These are phyloP conservation scores for Penicillium cataractarum DNA, from an alignment of 495 filamentous ascomycete species.

Conservation along the genomic window DNA sequence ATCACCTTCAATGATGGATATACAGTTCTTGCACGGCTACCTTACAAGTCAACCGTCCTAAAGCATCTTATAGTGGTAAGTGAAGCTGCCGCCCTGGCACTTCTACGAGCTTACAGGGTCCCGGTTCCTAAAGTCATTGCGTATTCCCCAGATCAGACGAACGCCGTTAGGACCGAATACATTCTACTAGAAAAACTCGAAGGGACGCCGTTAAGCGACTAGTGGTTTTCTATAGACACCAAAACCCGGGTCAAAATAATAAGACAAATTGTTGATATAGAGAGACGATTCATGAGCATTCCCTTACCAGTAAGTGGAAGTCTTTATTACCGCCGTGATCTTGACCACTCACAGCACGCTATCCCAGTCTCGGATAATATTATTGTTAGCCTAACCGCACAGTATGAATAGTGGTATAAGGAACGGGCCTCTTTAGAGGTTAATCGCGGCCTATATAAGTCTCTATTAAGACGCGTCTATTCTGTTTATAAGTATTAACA, in stretches of 20 bases:
- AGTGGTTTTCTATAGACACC: constrained; percentile 32
- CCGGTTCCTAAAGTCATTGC: constrained; percentile 32
- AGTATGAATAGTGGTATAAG: constrained; percentile 36
- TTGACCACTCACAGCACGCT: constrained; percentile 15
- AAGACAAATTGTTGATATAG: constrained; percentile 36
- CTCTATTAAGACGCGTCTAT: neutral
- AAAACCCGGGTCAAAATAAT: constrained; percentile 37
- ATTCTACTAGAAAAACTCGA: constrained; percentile 31
- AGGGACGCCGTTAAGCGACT: constrained; percentile 25
- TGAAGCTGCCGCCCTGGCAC: constrained; percentile 42
- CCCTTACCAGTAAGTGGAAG: constrained; percentile 39
- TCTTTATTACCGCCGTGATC: constrained; percentile 37
- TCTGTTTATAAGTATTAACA: constrained; percentile 8
- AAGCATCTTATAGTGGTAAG: constrained; percentile 35
- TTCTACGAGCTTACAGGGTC: constrained; percentile 29
- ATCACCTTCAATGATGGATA: constrained; percentile 31
- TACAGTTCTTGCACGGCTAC: constrained; percentile 31
- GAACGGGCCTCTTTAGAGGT: constrained; percentile 25
- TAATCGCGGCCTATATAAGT: constrained; percentile 40
- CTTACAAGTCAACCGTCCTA: constrained; percentile 32
- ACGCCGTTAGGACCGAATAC: constrained; percentile 35
- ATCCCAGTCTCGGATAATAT: constrained; percentile 16
- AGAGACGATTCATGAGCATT: constrained; percentile 34
- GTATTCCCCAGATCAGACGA: constrained; percentile 25
- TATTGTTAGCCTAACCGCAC: constrained; percentile 28